Evolutionary conservation across 768 basidiomycete genomes (phyloP), one percentile per base, ranked within the genome.

Genomic region (Boletus subparvulus): DNA sequence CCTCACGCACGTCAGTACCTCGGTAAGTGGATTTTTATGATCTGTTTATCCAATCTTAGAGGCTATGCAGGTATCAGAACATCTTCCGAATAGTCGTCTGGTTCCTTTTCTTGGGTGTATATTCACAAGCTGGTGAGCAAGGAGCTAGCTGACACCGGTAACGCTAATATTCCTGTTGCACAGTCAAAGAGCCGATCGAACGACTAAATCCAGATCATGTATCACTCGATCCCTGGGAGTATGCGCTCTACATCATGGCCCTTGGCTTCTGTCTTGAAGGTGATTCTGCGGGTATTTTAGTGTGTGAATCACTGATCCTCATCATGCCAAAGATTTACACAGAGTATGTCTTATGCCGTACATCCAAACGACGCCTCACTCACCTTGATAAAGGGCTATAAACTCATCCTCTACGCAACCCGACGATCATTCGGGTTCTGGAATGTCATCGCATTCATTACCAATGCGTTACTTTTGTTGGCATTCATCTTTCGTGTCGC

Each of bases 361-460:
- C 39, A 44, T 44, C 28, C 13, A 32, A 40, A 40, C 53, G 6
- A 7, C 40, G 36, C 21, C 24, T 26, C 24, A 52, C 28, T 59
- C 59, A 49, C 42, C 14, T 17, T 37, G 47, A 45, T 54, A 32
- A 56, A 93, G 91, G 78, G 90, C 52, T 85, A 78, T 65, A 84
- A 86, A 66, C 80, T 90, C 2, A 74, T 94, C 19, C 77, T 82
- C 3, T 86, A 93, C 61, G 87, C 87, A 35, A 86, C 90, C 14
- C 90, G 85, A 80, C 81, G 85, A n/a, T 86, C 90, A 3, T 83
- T 94, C 64, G 82, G 82, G 16, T 93, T 92, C 68, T 93, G 91
- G 92, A 83, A 82, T 54, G 61, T 81, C 28, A 76, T 92, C 42
- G 81, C 85, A 13, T 77, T 92, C 55, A 64, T 87, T 14, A 96